These are phyloP conservation scores for Kwoniella newhampshirensis DNA, from an alignment of 768 basidiomycete genomes.

Conservation along the genomic window DNA sequence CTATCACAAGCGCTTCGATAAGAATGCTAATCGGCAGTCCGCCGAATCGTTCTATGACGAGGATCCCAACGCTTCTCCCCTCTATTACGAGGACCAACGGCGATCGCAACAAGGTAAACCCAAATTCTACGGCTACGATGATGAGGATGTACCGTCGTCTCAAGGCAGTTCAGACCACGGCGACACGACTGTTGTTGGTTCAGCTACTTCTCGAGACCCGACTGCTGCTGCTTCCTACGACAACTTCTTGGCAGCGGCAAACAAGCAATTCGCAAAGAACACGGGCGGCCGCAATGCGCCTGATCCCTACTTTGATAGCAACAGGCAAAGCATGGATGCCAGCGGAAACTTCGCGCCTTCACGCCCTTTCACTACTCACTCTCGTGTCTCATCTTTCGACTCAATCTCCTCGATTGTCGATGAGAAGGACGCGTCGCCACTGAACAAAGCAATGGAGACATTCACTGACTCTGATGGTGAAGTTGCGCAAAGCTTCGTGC, in stretches of 20 bases:
- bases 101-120: conserved; percentile 53
- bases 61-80: conserved; percentile 47
- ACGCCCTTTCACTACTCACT: conserved; percentile 76
- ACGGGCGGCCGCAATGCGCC: conserved; percentile 65
- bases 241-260: conserved; percentile 81
- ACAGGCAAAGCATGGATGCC: conserved; percentile 37
- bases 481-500: conserved; percentile 83
- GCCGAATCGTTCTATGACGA: conserved; percentile 54
- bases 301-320: conserved; percentile 76
- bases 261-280: conserved; percentile 76
- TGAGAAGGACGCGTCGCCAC: conserved; percentile 79
- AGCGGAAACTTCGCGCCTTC: conserved; percentile 58
- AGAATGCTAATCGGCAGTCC: conserved; percentile 46
- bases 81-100: conserved; percentile 49
- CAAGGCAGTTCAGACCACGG: conserved; percentile 48
- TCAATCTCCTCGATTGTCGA: conserved; percentile 88
- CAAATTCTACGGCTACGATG: conserved; percentile 60
- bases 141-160: conserved; percentile 57
- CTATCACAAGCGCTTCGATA: conserved; percentile 48
- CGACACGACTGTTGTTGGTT: conserved; percentile 39
- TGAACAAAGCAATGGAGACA: conserved; percentile 92
- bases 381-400: conserved; percentile 79
- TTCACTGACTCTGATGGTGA: conserved; percentile 93
- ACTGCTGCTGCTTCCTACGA: conserved; percentile 60
- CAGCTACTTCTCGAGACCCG: conserved; percentile 15